A percentile compares a stretch with the other conserved stretches of the same genome.
Evolutionary conservation across 2,329 filamentous ascomycete genomes (phyloP).

Genomic region (Neopestalotiopsis sp.): DNA sequence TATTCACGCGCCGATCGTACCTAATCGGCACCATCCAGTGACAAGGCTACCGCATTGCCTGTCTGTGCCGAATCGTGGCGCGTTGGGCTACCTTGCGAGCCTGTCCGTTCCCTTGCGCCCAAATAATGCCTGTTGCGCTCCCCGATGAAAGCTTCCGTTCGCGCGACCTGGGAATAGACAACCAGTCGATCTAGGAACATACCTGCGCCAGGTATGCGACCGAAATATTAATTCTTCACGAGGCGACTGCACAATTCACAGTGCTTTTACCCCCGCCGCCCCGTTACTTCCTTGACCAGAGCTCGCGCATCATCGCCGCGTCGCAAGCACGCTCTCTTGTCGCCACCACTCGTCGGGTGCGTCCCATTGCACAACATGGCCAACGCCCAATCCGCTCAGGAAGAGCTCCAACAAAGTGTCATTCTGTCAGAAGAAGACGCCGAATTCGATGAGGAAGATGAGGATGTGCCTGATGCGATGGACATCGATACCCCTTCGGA

Average conservation of each 20-base stretch:
- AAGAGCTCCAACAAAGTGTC: constrained; percentile 62
- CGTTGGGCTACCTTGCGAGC: constrained; percentile 12
- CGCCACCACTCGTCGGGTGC: not conserved
- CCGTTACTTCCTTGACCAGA: not conserved
- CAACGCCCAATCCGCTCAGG: constrained; percentile 60
- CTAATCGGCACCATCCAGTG: not conserved
- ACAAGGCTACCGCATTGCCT: not conserved
- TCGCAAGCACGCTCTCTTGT: constrained; percentile 1
- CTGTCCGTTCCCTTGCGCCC: constrained; percentile 6
- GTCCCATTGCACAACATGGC: constrained; percentile 45
- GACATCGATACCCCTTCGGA: constrained; percentile 28
- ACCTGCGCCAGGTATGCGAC: constrained; percentile 19
- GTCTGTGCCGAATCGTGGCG: constrained; percentile 5
- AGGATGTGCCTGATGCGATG: constrained; percentile 35
- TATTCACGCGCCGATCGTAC: constrained; percentile 8
- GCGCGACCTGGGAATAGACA: not conserved
- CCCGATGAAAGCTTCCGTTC: not conserved
- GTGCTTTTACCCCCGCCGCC: not conserved
- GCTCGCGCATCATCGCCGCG: not conserved
- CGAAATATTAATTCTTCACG: not conserved
- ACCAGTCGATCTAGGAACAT: not conserved
- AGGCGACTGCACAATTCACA: constrained; percentile 18
- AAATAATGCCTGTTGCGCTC: constrained; percentile 22
- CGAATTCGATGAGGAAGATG: constrained; percentile 46
- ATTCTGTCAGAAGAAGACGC: constrained; percentile 54